A percentile compares a stretch with the other conserved stretches of the same genome.
These are phyloP conservation scores for Sorghum bicolor DNA, from an alignment of 176 grass and related monocot species.

Conservation along the genomic window Sorghum_bicolor_NCBIv3 NC_012878.2:56792001-56792500, in stretches of 20 bases:
- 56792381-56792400: not conserved
- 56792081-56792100: slow-evolving; percentile 88
- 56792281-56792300: slow-evolving; percentile 73
- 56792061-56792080: slow-evolving; percentile 55
- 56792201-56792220: not conserved
- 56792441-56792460: slow-evolving; percentile 45
- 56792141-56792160: not conserved
- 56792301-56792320: not conserved
- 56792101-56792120: slow-evolving; percentile 79
- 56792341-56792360: not conserved
- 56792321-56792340: not conserved
- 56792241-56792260: slow-evolving; percentile 61
- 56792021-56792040: not conserved
- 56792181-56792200: not conserved
- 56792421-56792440: not conserved
- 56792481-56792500: slow-evolving; percentile 64
- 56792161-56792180: not conserved
- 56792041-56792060: slow-evolving; percentile 50
- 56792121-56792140: slow-evolving; percentile 81
- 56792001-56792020: not conserved
- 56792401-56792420: not conserved
- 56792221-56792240: not conserved
- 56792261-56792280: slow-evolving; percentile 56
- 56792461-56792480: slow-evolving; percentile 68
- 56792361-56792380: not conserved